Base-by-base conservation (phyloP, 805 yeast genomes). In the Candida broadrunensis region DNA sequence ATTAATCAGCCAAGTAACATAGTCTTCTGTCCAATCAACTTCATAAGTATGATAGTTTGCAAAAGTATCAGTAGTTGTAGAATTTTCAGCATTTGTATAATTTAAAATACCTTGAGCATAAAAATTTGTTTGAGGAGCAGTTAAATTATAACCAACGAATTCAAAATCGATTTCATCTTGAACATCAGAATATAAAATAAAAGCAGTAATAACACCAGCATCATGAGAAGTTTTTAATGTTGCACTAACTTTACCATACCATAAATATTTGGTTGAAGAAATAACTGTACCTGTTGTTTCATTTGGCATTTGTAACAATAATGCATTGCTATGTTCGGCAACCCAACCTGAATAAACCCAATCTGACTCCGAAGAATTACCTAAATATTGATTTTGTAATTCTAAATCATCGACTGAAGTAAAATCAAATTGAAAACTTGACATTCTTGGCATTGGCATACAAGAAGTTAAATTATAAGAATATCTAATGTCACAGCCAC, bases 141-240 rank as follows among this genome's bases (percentile, higher is more conserved):
- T 72, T 54, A 86, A 63, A 55, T 85, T 78, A 54, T 77, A 76
- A 44, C 98, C 98, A 47, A 88, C 83, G 51, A 81, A 83, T 69
- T 90, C 97, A 56, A 65, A 81, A 75, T 90, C 97, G 53, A 89
- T 76, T 73, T 90, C 97, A 70, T 89, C 97, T 72, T 86, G 81
- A 32, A 83, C 88, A 58, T 86, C 85, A 6, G 96, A 86, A 63
- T 80, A 83, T 38, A 88, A 61, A 62, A 89, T 88, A 54, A 82
- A 79, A 23, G 96, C 90, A 13, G 95, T 75, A 43, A 89, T 77
- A 27, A 89, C 96, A 72, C 97, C 97, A 8, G 64, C 72, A 29
- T 74, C 75, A 56, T 80, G 86, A 1, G 96, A 85, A 0, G 91
- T 70, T 67, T 84, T 88, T 54, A 88, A 54, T 37, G 69, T 75